A percentile compares a stretch with the other conserved stretches of the same genome.
Evolutionary conservation across 2,329 filamentous ascomycete genomes (phyloP).

Genomic region (Scedosporium apiospermum): DNA sequence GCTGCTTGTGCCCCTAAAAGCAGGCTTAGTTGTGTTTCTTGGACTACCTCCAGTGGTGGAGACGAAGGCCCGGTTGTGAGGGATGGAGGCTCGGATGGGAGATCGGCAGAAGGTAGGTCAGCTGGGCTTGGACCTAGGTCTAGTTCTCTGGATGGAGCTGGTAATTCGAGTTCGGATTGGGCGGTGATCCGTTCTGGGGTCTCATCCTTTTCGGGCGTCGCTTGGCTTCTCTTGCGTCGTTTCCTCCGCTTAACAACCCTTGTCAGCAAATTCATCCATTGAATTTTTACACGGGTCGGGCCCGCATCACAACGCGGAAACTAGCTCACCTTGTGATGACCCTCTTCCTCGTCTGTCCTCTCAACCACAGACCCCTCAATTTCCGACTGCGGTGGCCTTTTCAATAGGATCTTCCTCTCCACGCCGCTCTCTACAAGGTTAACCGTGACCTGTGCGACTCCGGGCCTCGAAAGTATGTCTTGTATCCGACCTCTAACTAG

Average conservation of each 20-base stretch:
- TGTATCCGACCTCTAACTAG: background rate
- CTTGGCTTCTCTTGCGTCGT: background rate
- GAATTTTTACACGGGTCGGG: too few relatives aligned
- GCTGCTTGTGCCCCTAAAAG: background rate
- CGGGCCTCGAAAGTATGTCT: background rate
- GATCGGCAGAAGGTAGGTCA: background rate
- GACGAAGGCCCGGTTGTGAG: background rate
- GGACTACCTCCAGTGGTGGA: background rate
- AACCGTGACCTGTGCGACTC: background rate
- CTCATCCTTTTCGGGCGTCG: background rate
- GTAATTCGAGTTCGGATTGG: background rate
- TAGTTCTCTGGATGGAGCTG: background rate
- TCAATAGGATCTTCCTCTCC: background rate
- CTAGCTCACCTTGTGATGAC: background rate
- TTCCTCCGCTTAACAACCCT: background rate
- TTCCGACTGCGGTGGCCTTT: background rate
- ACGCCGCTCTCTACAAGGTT: background rate
- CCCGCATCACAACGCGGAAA: too few relatives aligned
- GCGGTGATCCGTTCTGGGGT: background rate
- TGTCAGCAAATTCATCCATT: too few relatives aligned
- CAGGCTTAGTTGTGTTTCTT: slow-evolving; percentile 1
- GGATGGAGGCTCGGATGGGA: background rate
- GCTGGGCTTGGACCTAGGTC: background rate
- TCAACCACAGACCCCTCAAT: background rate
- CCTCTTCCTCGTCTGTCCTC: background rate